phyloP scores from a whole-genome alignment of 805 yeast genomes.

The Wickerhamomyces mucosus region DNA sequence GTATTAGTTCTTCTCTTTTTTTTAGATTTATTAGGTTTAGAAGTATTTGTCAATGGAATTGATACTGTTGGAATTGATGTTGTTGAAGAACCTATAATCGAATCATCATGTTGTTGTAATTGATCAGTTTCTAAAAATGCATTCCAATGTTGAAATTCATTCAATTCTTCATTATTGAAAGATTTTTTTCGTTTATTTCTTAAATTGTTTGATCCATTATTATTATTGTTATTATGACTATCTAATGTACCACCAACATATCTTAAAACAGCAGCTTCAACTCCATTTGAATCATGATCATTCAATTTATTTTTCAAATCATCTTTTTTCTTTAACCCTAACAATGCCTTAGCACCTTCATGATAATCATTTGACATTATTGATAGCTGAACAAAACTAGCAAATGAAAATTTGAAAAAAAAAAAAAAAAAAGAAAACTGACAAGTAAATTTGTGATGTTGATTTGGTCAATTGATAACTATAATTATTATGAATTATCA shows the following conservation, averaged over 20 bases:
- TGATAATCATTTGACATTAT: conserved; percentile 11
- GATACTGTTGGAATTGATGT: conserved; percentile 25
- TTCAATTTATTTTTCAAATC: conserved; percentile 6
- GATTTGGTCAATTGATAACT: no score
- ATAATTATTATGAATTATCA: no score
- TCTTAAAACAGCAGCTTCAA: conserved; percentile 72
- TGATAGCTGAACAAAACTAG: no score
- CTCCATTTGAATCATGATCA: conserved; percentile 34
- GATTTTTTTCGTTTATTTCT: conserved; percentile 15
- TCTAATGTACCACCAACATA: conserved; percentile 59
- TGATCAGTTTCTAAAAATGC: conserved; percentile 19
- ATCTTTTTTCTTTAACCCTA: conserved; percentile 17
- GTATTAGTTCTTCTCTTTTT: conserved; percentile 1
- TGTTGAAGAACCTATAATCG: background rate
- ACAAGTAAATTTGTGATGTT: no score
- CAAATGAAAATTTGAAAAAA: no score
- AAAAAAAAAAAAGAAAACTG: background rate
- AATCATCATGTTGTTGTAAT: conserved; percentile 14
- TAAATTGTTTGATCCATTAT: background rate
- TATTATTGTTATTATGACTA: conserved; percentile 12
- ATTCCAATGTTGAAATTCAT: conserved; percentile 22
- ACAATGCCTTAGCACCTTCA: conserved; percentile 19
- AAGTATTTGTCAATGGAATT: background rate
- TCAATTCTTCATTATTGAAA: conserved; percentile 12
- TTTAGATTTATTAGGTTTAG: background rate